A percentile compares a stretch with the other conserved stretches of the same genome.
These are phyloP conservation scores for Nectriaceae sp. DNA, from an alignment of 2,329 filamentous ascomycete genomes.

Conservation along the genomic window DNA sequence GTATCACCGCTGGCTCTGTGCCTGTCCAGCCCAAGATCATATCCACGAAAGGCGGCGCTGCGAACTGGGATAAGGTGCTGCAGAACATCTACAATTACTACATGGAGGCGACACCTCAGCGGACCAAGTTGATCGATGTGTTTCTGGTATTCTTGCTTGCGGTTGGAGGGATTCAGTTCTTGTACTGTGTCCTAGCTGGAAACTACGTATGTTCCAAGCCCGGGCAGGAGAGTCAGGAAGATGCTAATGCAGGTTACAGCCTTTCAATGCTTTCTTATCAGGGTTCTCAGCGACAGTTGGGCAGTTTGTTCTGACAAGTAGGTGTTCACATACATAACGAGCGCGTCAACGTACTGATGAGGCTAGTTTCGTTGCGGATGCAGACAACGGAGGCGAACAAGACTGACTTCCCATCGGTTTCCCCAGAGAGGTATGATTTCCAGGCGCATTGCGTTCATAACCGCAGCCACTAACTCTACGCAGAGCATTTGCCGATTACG, in stretches of 20 bases:
- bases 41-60: slow-evolving; percentile 28
- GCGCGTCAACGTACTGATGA: slow-evolving; percentile 10
- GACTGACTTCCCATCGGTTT: slow-evolving; percentile 73
- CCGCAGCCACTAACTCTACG: slow-evolving; percentile 17
- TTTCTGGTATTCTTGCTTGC: slow-evolving; percentile 88
- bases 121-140: slow-evolving; percentile 86
- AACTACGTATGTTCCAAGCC: slow-evolving; percentile 77
- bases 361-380: slow-evolving; percentile 73
- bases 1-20: slow-evolving; percentile 31
- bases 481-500: slow-evolving; percentile 93
- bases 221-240: neutral
- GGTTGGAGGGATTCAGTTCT: slow-evolving; percentile 87
- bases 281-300: slow-evolving; percentile 94
- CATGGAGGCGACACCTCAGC: slow-evolving; percentile 77
- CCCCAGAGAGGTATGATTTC: slow-evolving; percentile 70
- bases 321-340: slow-evolving; percentile 27
- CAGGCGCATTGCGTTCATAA: neutral
- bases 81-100: slow-evolving; percentile 77
- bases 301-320: slow-evolving; percentile 94
- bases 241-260: slow-evolving; percentile 54
- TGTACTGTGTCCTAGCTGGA: slow-evolving; percentile 87
- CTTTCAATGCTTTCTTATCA: slow-evolving; percentile 97
- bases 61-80: slow-evolving; percentile 61
- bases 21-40: slow-evolving; percentile 24
- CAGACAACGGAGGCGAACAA: slow-evolving; percentile 87